Conservation (phyloP, 73 alveolate genomes). For the Tetrahymena thermophila region DNA sequence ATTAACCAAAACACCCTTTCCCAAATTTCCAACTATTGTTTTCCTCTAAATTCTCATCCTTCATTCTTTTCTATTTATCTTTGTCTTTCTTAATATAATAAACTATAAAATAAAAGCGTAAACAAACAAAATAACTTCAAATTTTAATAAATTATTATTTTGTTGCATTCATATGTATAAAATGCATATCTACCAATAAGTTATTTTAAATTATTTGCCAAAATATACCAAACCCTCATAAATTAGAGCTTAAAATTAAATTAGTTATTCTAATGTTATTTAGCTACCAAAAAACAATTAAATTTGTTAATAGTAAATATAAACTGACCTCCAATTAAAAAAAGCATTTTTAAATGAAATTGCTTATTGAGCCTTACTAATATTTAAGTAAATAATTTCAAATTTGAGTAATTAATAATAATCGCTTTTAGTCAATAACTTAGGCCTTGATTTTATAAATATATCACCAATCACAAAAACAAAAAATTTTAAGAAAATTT, state of each 20-base stretch:
- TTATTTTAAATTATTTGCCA: too few relatives aligned
- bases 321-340: not conserved
- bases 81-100: too few relatives aligned
- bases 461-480: not conserved
- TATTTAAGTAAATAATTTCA: not conserved
- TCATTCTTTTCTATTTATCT: not conserved
- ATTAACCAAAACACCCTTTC: not conserved
- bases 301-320: too few relatives aligned
- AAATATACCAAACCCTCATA: not conserved
- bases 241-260: too few relatives aligned
- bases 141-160: too few relatives aligned
- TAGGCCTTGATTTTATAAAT: too few relatives aligned
- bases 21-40: not conserved
- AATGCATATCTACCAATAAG: not conserved
- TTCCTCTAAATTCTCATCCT: not conserved
- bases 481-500: too few relatives aligned
- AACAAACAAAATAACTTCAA: not conserved
- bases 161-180: not conserved
- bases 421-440: too few relatives aligned
- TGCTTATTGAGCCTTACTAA: too few relatives aligned
- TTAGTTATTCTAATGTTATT: too few relatives aligned
- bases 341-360: not conserved
- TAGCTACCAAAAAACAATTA: not conserved
- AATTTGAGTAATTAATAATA: not conserved
- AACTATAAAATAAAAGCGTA: too few relatives aligned